Evolutionary conservation across 78 protist species (phyloP).

Genomic region (Ministeria vibrans): DNA sequence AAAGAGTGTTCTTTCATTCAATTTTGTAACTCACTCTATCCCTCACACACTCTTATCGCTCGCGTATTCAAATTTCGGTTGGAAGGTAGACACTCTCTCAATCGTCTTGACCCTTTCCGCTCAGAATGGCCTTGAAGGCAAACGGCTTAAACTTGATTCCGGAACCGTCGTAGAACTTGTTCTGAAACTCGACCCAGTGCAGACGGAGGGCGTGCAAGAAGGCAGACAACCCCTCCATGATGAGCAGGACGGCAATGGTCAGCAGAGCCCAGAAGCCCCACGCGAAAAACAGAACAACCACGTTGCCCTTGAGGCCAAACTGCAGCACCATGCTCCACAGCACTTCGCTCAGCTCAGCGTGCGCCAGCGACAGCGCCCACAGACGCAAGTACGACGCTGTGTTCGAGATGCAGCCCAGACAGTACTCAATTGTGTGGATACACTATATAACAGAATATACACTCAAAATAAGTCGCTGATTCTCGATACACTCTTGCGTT

Average conservation of each 20-base stretch:
- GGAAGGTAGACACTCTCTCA: no score
- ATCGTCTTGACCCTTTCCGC: neutral
- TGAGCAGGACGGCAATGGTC: conserved; percentile 87
- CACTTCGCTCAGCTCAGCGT: conserved; percentile 56
- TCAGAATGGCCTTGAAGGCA: neutral
- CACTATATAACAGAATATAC: no score
- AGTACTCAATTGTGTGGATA: conserved; percentile 99
- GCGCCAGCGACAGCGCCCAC: conserved; percentile 1
- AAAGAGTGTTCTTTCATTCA: no score
- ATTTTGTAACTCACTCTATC: no score
- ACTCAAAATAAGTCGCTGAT: no score
- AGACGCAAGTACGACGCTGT: neutral
- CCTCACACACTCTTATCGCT: no score
- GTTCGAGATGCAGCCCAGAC: conserved; percentile 94
- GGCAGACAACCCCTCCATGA: conserved; percentile 98
- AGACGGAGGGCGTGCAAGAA: conserved; percentile 99
- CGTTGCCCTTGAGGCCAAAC: neutral
- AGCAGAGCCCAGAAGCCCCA: conserved; percentile 84
- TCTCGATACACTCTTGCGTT: no score
- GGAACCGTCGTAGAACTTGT: conserved; percentile 85
- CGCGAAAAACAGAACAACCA: conserved; percentile 43
- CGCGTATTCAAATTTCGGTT: no score
- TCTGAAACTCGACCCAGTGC: conserved; percentile 91
- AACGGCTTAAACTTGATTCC: conserved; percentile 73
- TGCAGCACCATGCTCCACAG: conserved; percentile 62